These are phyloP conservation scores for Talaromyces sp. DNA, from an alignment of 2,329 filamentous ascomycete species.

Conservation along the genomic window DNA sequence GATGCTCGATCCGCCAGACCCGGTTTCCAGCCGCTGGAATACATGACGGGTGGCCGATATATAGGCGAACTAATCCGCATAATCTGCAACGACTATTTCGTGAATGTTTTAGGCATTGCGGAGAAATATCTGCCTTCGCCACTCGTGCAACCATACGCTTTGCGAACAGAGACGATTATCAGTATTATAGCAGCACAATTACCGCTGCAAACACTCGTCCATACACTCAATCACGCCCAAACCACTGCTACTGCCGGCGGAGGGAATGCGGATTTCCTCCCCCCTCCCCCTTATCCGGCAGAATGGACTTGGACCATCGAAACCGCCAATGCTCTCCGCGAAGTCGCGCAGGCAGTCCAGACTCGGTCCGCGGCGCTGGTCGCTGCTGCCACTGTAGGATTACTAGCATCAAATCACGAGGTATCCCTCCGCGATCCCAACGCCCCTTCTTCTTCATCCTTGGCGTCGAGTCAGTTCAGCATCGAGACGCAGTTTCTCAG, in stretches of 20 bases:
- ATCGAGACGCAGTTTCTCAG: constrained; percentile 11
- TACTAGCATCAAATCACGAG: constrained; percentile 20
- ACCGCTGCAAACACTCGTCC: constrained; percentile 7
- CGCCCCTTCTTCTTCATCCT: background rate
- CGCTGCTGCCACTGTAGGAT: constrained; percentile 20
- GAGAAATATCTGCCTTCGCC: constrained; percentile 10
- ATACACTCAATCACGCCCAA: constrained; percentile 8
- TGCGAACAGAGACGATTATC: constrained; percentile 18
- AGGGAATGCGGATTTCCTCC: background rate
- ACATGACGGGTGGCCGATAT: constrained; percentile 21
- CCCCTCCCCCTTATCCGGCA: background rate
- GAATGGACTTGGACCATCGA: constrained; percentile 18
- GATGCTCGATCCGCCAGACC: constrained; percentile 15
- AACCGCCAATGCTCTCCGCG: constrained; percentile 15
- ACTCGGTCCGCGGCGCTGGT: constrained; percentile 19
- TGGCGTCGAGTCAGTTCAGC: background rate
- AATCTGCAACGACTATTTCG: constrained; percentile 20
- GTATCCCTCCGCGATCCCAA: constrained; percentile 14
- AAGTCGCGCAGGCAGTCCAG: constrained; percentile 17
- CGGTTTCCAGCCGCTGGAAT: constrained; percentile 19
- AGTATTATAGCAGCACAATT: constrained; percentile 12
- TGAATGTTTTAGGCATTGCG: constrained; percentile 10
- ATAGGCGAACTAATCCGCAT: constrained; percentile 20
- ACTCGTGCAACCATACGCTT: constrained; percentile 9
- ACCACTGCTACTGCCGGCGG: background rate